Base-by-base conservation (phyloP, 2,329 filamentous ascomycete species). In the Seiridium unicorne region DNA sequence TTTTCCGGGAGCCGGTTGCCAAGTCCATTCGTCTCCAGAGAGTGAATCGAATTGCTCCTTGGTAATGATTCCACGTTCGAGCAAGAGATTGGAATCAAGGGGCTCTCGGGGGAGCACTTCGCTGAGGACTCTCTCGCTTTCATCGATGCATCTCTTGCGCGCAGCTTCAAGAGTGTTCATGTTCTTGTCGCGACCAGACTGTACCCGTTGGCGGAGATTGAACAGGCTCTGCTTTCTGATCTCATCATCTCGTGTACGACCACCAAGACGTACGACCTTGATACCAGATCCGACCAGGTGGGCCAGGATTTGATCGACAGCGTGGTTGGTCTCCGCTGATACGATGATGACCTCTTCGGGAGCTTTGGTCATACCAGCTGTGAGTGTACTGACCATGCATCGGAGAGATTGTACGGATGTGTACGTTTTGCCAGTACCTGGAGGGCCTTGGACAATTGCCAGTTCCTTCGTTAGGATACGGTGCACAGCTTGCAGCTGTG, bases 301-400 rank as follows among this genome's bases (percentile, higher is more conserved):
- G 1, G 77, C 76, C 0, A 97, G 78, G 0, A 97, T 79, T 69
- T 97, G 93, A 66, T 97, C 93, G 0, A 97, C 77, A 0, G 93
- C 93, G 73, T 97, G 92, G 61, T 97, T 97, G 0, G 93, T 97
- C 67, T 97, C 92, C 6, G 92, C 92, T 0, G 92, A 84, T 3
- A 97, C 80, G 26, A 97, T 81, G 36, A 97, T 87, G 0, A 91
- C 91, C 1, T 56, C 18, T 18, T n/a, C n/a, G 7, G 46, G 7
- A 87, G 82, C 60, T 89, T 85, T 0, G 74, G 78, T 1, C 70
- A 67, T 2, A 72, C 70, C 68, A 13, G 51, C 51, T 3, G 42
- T 34, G 11, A 85, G 81, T 57, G 89, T 91, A 1, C 80, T 74
- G 0, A 92, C 77, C 57, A 93, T 77, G 1, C 89, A 79, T 51